Evolutionary conservation across 2,329 filamentous ascomycete genomes (phyloP), one percentile per base, ranked within the genome.

Genomic region (Penicillium olsonii): DNA sequence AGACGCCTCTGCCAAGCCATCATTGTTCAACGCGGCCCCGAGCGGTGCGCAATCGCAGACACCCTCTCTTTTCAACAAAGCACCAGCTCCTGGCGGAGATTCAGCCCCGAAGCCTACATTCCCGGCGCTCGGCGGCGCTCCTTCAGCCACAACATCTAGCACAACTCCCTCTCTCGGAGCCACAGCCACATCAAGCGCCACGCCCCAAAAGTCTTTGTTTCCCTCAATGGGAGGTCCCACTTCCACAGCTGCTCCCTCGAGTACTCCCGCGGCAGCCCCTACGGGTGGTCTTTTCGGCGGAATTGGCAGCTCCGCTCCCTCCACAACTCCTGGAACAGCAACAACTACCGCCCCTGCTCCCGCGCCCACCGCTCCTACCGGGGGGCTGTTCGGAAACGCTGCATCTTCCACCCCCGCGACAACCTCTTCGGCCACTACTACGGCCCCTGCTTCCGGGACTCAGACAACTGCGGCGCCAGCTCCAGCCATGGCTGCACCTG

Each of bases 121-220:
- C 54, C 53, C 61, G 26, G 52, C 59, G 20, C 56, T 66, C 8
- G 58, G 59, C 24, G 48, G 52, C 19, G 37, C 55, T 43, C 33
- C 49, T 38, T 15, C 53, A 31, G 38, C 55, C 8, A 29, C 59
- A 12, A 52, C 55, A 15, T 49, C 58, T 20, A 56, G 40, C 19
- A 33, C 52, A 18, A 39, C 59, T 27, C 50, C 54, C 20, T 53
- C 64, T 15, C 54, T 62, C 34, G 57, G 61, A 39, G 56, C 63
- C 14, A 51, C 63, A 15, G 53, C 62, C 17, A 49, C 66, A 33
- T 65, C 68, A 26, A 58, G 63, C 22, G 58, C 67, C 20, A 66
- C 68, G 29, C 65, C 67, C 12, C 65, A 68, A 53, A 70, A 70
- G 46, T 55, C 68, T 35, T 45, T 64, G n/a, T 71, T 71, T 52